These are phyloP conservation scores for Massarina eburnea DNA, from an alignment of 2,329 filamentous ascomycete species.

Conservation along the genomic window DNA sequence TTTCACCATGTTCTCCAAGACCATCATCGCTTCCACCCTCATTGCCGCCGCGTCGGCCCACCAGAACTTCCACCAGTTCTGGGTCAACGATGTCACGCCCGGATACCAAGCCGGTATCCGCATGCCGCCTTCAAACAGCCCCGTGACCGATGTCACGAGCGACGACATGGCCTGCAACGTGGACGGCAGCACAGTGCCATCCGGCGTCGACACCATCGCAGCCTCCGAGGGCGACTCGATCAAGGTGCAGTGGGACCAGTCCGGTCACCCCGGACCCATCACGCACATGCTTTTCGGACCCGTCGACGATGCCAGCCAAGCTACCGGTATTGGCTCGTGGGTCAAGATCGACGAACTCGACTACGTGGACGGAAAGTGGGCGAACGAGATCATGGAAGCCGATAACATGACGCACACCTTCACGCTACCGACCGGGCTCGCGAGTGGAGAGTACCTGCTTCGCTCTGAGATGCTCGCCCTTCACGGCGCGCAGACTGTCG, in stretches of 20 bases:
- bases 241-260: slow-evolving; percentile 38
- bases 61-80: slow-evolving; percentile 36
- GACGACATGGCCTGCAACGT: slow-evolving; percentile 40
- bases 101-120: slow-evolving; percentile 37
- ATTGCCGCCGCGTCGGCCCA: slow-evolving; percentile 33
- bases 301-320: slow-evolving; percentile 57
- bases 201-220: slow-evolving; percentile 28
- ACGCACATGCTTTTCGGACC: slow-evolving; percentile 39
- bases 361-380: slow-evolving; percentile 32
- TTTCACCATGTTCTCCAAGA: slow-evolving; percentile 35
- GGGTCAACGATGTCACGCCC: slow-evolving; percentile 32
- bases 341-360: slow-evolving; percentile 42
- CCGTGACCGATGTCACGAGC: slow-evolving; percentile 34
- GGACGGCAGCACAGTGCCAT: slow-evolving; percentile 28
- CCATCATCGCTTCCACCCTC: slow-evolving; percentile 26
- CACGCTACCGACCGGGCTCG: slow-evolving; percentile 44
- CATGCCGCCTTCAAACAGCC: slow-evolving; percentile 38
- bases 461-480: slow-evolving; percentile 52
- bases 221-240: slow-evolving; percentile 34
- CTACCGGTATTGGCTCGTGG: slow-evolving; percentile 37
- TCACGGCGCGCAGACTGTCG: slow-evolving; percentile 41
- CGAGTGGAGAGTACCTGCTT: slow-evolving; percentile 44
- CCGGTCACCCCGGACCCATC: slow-evolving; percentile 37
- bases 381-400: slow-evolving; percentile 40
- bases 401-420: slow-evolving; percentile 40